A percentile compares a stretch with the other conserved stretches of the same genome.
Conservation (phyloP, 306 rosid species). For the Quercus dentata region DNA sequence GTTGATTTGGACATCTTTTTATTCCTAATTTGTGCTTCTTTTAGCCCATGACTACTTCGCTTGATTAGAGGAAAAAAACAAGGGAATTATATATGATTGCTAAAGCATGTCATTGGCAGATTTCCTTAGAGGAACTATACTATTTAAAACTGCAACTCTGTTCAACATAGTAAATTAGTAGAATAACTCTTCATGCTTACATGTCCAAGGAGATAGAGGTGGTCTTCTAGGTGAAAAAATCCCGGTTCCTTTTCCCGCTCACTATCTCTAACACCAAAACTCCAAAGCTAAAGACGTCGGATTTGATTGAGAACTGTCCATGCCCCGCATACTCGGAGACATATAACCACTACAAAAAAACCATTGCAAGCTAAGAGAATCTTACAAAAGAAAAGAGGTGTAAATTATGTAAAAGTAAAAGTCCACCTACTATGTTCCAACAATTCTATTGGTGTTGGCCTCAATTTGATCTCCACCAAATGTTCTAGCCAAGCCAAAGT, state of each 20-base stretch:
- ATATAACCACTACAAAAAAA: conserved; percentile 41
- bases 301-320: conserved; percentile 37
- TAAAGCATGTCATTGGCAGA: too few species aligned
- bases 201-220: conserved; percentile 44
- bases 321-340: conserved; percentile 45
- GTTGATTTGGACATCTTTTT: too few species aligned
- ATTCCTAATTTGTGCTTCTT: too few species aligned
- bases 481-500: conserved; percentile 51
- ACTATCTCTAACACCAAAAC: conserved; percentile 44
- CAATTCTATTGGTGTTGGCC: conserved; percentile 41
- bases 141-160: neutral
- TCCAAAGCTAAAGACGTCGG: conserved; percentile 45
- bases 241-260: conserved; percentile 43
- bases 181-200: conserved; percentile 17
- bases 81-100: neutral
- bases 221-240: conserved; percentile 23
- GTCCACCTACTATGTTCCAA: conserved; percentile 49
- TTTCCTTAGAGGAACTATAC: neutral
- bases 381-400: neutral
- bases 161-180: neutral
- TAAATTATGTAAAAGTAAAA: neutral
- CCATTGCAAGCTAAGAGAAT: too few species aligned
- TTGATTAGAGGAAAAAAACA: neutral
- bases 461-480: conserved; percentile 41
- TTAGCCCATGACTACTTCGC: too few species aligned